Percentiles rank a stretch among this genome's conserved stretches.
These are phyloP conservation scores for Sarocladiaceae sp. DNA, from an alignment of 2,329 filamentous ascomycete genomes.

Conservation along the genomic window DNA sequence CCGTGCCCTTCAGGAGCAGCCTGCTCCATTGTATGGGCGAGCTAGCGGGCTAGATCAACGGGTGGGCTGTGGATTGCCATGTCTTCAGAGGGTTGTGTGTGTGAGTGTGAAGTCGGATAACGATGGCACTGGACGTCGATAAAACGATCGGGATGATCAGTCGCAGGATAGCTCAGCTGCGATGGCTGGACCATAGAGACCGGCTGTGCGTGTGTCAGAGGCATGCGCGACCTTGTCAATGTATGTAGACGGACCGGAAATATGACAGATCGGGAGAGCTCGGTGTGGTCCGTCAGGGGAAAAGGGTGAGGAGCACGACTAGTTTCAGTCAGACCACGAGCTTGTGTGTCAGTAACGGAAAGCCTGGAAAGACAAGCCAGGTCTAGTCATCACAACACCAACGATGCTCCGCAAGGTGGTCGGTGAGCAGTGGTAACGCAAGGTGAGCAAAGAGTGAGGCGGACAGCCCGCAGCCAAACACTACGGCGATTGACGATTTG, in stretches of 20 bases:
- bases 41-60: not conserved
- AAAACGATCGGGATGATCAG: too few species aligned
- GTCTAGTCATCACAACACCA: too few species aligned
- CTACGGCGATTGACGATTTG: constrained; percentile 2
- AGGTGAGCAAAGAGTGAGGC: constrained; percentile 7
- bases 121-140: not conserved
- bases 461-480: not conserved
- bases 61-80: not conserved
- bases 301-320: not conserved
- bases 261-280: too few species aligned
- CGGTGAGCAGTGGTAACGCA: constrained; percentile 4
- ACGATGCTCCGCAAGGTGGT: not conserved
- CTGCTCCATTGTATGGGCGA: constrained; percentile 1
- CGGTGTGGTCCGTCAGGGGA: not conserved
- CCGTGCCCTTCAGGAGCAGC: not conserved
- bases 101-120: too few species aligned
- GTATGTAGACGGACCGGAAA: too few species aligned
- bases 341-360: too few species aligned
- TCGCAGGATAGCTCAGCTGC: too few species aligned
- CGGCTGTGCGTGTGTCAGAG: too few species aligned
- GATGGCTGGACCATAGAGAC: too few species aligned
- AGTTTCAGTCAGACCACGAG: constrained; percentile 1
- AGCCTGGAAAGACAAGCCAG: not conserved
- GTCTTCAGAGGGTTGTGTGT: not conserved
- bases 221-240: too few species aligned